Percentiles rank a stretch among this genome's conserved stretches.
phyloP scores from a whole-genome alignment of 345 rosid genomes.

The Gossypium australe region DNA sequence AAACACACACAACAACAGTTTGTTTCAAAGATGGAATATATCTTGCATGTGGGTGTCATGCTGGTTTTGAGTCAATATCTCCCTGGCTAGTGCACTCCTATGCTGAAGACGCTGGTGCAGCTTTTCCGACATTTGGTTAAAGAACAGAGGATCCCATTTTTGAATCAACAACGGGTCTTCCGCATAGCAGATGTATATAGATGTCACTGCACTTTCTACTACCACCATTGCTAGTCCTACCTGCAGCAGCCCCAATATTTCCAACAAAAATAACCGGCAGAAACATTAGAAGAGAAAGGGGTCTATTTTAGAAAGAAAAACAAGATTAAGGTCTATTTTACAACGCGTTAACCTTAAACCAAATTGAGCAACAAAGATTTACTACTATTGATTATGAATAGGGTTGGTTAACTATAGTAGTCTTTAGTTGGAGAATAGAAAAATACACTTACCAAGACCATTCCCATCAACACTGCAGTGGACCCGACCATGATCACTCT shows the following conservation, averaged over 20 bases:
- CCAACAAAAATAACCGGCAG: neutral
- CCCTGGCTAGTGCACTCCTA: constrained; percentile 65
- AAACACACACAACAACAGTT: neutral
- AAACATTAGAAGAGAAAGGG: neutral
- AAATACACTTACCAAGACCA: constrained; percentile 65
- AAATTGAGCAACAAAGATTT: neutral
- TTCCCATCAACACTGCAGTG: constrained; percentile 95
- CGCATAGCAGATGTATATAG: constrained; percentile 84
- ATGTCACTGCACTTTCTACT: constrained; percentile 91
- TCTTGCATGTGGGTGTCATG: constrained; percentile 30
- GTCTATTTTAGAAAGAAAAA: neutral
- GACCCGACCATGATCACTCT: constrained; percentile 76
- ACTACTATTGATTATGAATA: neutral
- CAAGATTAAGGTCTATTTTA: no score
- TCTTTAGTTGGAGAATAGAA: neutral
- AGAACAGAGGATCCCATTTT: constrained; percentile 74
- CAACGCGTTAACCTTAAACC: neutral
- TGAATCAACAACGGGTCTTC: constrained; percentile 79
- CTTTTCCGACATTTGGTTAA: constrained; percentile 63
- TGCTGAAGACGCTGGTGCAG: constrained; percentile 83
- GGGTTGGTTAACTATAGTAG: no score
- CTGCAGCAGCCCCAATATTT: constrained; percentile 26
- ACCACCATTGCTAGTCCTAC: constrained; percentile 91
- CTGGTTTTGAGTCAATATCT: constrained; percentile 40
- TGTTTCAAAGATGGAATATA: constrained; percentile 22